phyloP scores from a whole-genome alignment of 2,329 filamentous ascomycete species.

The Sporothrix variecibatus region DNA sequence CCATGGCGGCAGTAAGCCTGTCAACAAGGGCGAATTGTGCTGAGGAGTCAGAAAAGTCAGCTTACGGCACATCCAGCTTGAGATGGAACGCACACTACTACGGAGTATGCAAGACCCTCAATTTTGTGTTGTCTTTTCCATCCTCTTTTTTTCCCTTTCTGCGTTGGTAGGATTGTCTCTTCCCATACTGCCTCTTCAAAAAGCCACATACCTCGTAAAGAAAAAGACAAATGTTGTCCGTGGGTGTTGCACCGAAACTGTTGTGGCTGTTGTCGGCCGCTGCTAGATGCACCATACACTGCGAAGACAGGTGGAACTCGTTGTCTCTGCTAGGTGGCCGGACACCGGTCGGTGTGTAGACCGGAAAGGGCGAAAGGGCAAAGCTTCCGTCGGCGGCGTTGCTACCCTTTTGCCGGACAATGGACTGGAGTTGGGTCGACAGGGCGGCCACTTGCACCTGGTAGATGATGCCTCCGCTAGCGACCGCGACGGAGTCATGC shows the following conservation, averaged over 20 bases:
- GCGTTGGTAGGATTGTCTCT: background rate
- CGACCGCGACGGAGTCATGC: conserved; percentile 50
- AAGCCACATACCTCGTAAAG: conserved; percentile 53
- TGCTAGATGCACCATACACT: conserved; percentile 48
- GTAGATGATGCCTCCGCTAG: conserved; percentile 42
- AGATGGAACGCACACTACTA: background rate
- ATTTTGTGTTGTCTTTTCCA: background rate
- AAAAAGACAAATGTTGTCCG: conserved; percentile 52
- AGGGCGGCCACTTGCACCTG: conserved; percentile 49
- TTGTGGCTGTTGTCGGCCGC: conserved; percentile 35
- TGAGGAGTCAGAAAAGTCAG: conserved; percentile 32
- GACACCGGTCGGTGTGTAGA: conserved; percentile 44
- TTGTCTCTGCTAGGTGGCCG: conserved; percentile 38
- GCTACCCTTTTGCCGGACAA: conserved; percentile 36
- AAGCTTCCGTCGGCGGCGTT: conserved; percentile 34
- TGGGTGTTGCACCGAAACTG: conserved; percentile 32
- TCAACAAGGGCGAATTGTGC: conserved; percentile 48
- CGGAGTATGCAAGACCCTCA: background rate
- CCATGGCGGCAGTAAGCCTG: conserved; percentile 42
- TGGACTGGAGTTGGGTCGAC: conserved; percentile 44
- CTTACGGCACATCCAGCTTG: background rate
- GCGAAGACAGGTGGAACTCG: conserved; percentile 46
- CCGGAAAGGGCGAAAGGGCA: conserved; percentile 42
- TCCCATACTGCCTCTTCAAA: background rate
- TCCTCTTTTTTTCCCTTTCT: background rate